phyloP scores from a whole-genome alignment of 495 filamentous ascomycete species.

The Talaromyces nanjingensis region DNA sequence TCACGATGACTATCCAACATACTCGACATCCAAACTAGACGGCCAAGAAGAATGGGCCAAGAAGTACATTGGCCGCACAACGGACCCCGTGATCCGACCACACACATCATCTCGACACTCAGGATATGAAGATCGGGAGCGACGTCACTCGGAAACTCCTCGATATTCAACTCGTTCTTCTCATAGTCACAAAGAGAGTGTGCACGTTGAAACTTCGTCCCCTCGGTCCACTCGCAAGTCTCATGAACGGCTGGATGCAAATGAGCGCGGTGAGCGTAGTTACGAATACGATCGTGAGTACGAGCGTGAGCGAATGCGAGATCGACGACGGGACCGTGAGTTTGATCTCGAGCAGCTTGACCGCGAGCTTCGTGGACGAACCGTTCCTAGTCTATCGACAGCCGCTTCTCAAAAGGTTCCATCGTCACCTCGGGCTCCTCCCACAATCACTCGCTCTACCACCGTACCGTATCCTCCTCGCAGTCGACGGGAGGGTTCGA shows the following conservation, averaged over 20 bases:
- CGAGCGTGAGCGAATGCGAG: background rate
- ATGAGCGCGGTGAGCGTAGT: background rate
- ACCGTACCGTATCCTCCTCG: slow-evolving; percentile 8
- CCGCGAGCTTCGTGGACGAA: background rate
- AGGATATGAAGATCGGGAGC: background rate
- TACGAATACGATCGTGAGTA: background rate
- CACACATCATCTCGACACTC: slow-evolving; percentile 1
- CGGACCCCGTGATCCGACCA: background rate
- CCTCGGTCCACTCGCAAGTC: background rate
- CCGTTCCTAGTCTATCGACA: background rate
- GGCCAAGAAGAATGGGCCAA: background rate
- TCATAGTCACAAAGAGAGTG: background rate
- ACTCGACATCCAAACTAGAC: slow-evolving; percentile 14
- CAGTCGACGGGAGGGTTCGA: slow-evolving; percentile 12
- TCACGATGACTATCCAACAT: slow-evolving; percentile 21
- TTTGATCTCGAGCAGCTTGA: background rate
- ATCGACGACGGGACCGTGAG: background rate
- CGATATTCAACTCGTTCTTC: slow-evolving; percentile 2
- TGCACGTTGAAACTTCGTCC: background rate
- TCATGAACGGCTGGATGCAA: slow-evolving; percentile 1
- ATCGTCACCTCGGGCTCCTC: slow-evolving; percentile 4
- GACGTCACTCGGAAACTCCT: slow-evolving; percentile 1
- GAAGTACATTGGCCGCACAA: slow-evolving; percentile 3
- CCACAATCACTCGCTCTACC: slow-evolving; percentile 4
- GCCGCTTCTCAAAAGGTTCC: slow-evolving; percentile 6